Percentiles rank a stretch among this genome's conserved stretches.
These are phyloP conservation scores for Pythium brachiatum DNA, from an alignment of 352 stramenopile species.

Conservation along the genomic window DNA sequence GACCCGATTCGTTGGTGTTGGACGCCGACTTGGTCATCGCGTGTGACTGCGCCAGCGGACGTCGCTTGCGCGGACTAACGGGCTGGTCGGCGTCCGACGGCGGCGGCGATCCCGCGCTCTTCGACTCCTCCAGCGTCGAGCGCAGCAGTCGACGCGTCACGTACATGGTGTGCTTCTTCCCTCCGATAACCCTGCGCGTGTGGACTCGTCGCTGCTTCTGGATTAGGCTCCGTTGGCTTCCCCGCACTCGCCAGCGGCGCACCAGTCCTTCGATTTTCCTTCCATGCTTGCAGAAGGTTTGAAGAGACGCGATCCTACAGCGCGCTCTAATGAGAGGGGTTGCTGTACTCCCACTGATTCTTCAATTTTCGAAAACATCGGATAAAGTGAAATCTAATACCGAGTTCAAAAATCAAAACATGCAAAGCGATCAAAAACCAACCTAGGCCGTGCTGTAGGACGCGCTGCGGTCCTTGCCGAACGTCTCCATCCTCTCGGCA, in stretches of 20 bases:
- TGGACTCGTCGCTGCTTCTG: neutral
- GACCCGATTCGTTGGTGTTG: neutral
- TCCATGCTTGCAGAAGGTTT: slow-evolving; percentile 2
- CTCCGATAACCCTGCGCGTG: neutral
- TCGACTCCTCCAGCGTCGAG: slow-evolving; percentile 42
- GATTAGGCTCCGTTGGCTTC: neutral
- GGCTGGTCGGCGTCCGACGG: neutral
- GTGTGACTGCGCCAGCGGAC: slow-evolving; percentile 8
- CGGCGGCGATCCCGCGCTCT: neutral
- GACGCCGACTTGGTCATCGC: neutral
- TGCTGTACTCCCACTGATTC: slow-evolving; percentile 8
- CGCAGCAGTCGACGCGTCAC: slow-evolving; percentile 59
- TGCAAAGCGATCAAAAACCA: neutral
- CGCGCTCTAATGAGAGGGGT: neutral
- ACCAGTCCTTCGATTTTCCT: slow-evolving; percentile 10
- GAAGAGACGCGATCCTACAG: slow-evolving; percentile 7
- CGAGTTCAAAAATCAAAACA: neutral
- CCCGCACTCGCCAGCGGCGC: neutral
- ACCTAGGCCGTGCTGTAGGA: slow-evolving; percentile 20
- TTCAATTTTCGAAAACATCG: slow-evolving; percentile 2
- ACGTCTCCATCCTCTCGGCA: neutral
- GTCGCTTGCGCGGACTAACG: slow-evolving; percentile 19
- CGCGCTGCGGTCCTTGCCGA: slow-evolving; percentile 12
- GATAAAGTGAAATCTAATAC: slow-evolving; percentile 8
- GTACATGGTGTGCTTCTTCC: slow-evolving; percentile 39